Evolutionary conservation across 257 asterid genomes (phyloP), one percentile per base, ranked within the genome.

Genomic region (Primulina huaijiensis): DNA sequence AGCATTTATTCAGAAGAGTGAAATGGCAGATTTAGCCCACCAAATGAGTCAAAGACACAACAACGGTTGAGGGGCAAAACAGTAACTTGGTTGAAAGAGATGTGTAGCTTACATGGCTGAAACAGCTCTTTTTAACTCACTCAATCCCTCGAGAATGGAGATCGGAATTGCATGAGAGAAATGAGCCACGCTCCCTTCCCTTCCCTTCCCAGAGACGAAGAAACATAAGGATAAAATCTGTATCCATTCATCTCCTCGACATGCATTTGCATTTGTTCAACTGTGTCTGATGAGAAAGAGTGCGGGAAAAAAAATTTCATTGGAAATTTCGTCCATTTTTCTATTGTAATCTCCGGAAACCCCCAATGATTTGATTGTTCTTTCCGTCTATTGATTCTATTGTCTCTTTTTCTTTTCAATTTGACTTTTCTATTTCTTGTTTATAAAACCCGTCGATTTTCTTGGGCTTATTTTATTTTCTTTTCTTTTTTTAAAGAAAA

Each of bases 201-300:
- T 27, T 27, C 3, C 30, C 30, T 27, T 27, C 30, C 30, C 30
- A 27, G 16, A 38, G 1, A 43, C 53, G n/a, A 43, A 43, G 6
- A 43, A 11, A 12, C 12, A 43, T 12, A 11, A 5, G 1, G n/a
- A 12, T 6, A 43, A 34, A n/a, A 1, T 64, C 20, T 64, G 33
- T 37, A 37, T 64, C 68, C 37, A 37, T 63, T 14, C 11, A n/a
- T 9, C 35, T 33, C 25, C 53, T 35, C 1, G 7, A 64, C 33
- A 40, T 64, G 68, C 68, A 64, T 21, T 34, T 19, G 55, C 68
- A 64, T 9, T 20, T 1, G 56, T 56, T 37, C 30, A 64, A 35
- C 58, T 37, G 68, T 20, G 33, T 33, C 7, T 19, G 56, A 6
- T 64, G 6, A 63, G 50, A 20, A 37, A 37, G 56, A 30, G 68